Conservation (phyloP, 2,329 filamentous ascomycete species). For the Diplodia intermedia region DNA sequence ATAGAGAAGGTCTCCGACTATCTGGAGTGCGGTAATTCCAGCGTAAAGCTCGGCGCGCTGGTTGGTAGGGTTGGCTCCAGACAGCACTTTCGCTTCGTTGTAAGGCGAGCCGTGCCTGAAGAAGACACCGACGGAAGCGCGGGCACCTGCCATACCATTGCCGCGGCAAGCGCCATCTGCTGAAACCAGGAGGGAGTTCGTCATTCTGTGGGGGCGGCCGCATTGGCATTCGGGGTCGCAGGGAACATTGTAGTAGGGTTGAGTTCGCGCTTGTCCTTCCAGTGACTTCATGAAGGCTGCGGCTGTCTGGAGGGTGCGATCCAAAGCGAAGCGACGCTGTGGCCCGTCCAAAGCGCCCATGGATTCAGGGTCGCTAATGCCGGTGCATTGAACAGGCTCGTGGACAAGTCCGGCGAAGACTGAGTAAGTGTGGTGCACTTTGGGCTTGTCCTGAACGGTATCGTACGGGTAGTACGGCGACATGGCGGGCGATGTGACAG, state of each 20-base stretch:
- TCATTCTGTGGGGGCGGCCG: neutral
- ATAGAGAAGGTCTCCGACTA: neutral
- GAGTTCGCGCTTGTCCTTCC: neutral
- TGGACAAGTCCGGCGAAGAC: no score
- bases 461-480: neutral
- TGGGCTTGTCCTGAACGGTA: no score
- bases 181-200: neutral
- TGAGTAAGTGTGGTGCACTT: no score
- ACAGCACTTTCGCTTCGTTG: neutral
- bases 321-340: neutral
- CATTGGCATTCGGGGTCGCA: neutral
- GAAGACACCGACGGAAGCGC: neutral
- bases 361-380: neutral
- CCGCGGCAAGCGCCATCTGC: neutral
- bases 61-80: neutral
- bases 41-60: conserved; percentile 14
- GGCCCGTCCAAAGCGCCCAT: neutral
- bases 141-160: neutral
- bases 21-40: neutral
- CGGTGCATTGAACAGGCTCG: neutral
- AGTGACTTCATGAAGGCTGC: neutral
- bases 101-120: neutral
- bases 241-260: neutral
- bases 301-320: neutral
- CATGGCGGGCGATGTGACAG: neutral